Base-by-base conservation (phyloP, 768 basidiomycete genomes). In the Kwoniella botswanensis region DNA sequence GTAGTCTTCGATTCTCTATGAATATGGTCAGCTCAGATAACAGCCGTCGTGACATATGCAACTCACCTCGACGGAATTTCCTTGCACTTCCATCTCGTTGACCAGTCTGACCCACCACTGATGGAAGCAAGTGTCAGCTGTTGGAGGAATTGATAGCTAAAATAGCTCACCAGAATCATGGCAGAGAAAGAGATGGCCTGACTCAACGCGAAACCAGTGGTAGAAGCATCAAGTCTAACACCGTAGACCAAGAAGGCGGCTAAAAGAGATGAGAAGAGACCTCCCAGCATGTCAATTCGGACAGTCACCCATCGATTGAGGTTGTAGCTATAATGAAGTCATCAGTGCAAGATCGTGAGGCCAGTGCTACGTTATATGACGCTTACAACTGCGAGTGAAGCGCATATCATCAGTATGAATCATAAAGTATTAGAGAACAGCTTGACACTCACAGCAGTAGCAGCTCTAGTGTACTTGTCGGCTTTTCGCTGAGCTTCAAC, bases 271-370 rank as follows among this genome's bases (percentile, higher is more conserved):
- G 88, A 85, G 77, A 91, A 91, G 13, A 88, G 26, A 3, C 85
- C 86, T 1, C 89, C 89, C 4, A 91, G 82, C 46, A 86, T 79
- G 77, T 93, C 92, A 50, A 93, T 85, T 68, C 87, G 85, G 55
- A 86, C 80, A 11, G 79, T 78, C 13, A 77, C 76, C 76, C 79
- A 83, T 73, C 82, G 74, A 65, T 83, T 83, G n/a, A 84, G 70
- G 66, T 81, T 82, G 75, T 88, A 88, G 76, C 69, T 71, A 21
- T 35, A 87, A 88, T 1, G 3, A 26, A 63, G 15, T 18, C 9
- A 85, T 85, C 21, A 87, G 77, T 6, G 86, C 83, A 7, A 86
- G 79, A 55, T 13, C 41, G 12, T 13, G 13, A 85, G 5, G 4
- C 18, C 18, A 46, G 15, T 55, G 46, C 11, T 42, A 5, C 12